phyloP scores from a whole-genome alignment of 116 monocot genomes.

The Iris pallida region DNA sequence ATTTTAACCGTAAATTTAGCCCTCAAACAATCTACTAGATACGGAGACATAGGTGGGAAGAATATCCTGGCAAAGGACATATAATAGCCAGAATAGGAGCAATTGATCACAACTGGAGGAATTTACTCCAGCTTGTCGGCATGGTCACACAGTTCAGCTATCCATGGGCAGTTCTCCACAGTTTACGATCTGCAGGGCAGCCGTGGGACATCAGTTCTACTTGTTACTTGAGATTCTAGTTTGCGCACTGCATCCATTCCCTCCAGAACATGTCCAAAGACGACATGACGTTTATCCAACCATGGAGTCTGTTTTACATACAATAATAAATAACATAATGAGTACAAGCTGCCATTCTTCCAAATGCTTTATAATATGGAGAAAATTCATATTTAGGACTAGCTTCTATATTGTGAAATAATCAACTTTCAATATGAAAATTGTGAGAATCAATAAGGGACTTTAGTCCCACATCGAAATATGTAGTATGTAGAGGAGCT shows the following conservation, averaged over 20 bases:
- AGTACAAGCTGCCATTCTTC: not conserved
- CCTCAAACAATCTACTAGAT: no score
- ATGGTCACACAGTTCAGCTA: not conserved
- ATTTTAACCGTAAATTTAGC: no score
- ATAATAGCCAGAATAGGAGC: not conserved
- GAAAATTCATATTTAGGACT: no score
- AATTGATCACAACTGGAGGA: not conserved
- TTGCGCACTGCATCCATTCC: slow-evolving; percentile 76
- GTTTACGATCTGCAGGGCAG: slow-evolving; percentile 77
- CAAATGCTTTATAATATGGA: no score
- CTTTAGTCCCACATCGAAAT: no score
- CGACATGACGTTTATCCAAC: slow-evolving; percentile 81
- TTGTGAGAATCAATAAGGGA: no score
- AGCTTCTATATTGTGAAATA: no score
- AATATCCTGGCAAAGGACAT: no score
- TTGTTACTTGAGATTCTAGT: slow-evolving; percentile 82
- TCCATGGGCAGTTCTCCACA: slow-evolving; percentile 62
- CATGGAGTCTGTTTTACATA: slow-evolving; percentile 63
- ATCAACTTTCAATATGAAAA: no score
- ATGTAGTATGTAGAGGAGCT: no score
- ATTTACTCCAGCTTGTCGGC: not conserved
- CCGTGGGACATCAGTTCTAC: slow-evolving; percentile 66
- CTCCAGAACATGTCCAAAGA: slow-evolving; percentile 77
- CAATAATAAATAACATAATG: not conserved
- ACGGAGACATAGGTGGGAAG: no score